Evolutionary conservation across 257 asterid genomes (phyloP), one percentile per base, ranked within the genome.

Genomic region (Gentiana macrophylla): DNA sequence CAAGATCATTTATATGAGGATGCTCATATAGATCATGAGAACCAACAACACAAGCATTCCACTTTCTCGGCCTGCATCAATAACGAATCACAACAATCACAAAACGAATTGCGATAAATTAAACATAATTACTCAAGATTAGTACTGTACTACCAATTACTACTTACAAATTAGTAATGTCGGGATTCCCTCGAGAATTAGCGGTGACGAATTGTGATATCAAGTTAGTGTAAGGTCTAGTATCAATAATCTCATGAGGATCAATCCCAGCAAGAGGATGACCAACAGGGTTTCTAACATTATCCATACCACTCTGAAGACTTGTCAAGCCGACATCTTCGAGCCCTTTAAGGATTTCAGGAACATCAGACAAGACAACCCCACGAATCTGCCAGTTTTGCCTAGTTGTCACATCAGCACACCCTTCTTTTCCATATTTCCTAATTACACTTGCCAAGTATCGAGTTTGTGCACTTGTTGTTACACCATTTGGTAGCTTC

Each of bases 341-440:
- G 0, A 91, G 88, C 53, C 98, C 96, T 63, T 77, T 70, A 1
- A 91, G 71, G 61, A 91, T 87, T 63, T 83, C 94, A 0, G 96
- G 98, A 50, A 87, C 96, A 61, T 91, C 98, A 1, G 88, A 68
- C 60, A 91, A 62, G 6, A 84, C 88, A 1, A 91, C 96, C 0
- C 98, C 98, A 1, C 98, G 95, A 44, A 91, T 91, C 55, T 91
- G 96, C 98, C 96, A 91, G 61, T 91, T 91, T 48, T 91, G 98
- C 77, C 98, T 64, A 0, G 98, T 91, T 0, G 98, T 91, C 8
- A 91, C 90, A 63, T 91, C 98, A 0, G 86, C 96, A 56, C 96
- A 87, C 0, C 98, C 98, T 1, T 91, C 98, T 52, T 81, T 49
- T 2, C 96, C 96, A 24, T 91, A 91, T 57, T 87, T 84, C 72